These are phyloP conservation scores for Ampelomyces quisqualis DNA, from an alignment of 2,329 filamentous ascomycete species.

Conservation along the genomic window DNA sequence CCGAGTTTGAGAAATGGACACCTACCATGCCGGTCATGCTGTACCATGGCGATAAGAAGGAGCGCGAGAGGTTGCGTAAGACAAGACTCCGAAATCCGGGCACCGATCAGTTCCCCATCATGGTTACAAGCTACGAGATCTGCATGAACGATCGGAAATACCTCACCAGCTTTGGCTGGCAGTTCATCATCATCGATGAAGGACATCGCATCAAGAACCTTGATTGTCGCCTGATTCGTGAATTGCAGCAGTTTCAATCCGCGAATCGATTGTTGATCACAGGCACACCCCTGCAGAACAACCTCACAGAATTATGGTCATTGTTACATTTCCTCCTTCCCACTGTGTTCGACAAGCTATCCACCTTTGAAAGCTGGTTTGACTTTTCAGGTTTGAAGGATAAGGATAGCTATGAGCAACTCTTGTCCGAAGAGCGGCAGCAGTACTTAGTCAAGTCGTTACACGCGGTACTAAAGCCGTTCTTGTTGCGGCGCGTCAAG, in stretches of 20 bases:
- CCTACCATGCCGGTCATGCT: slow-evolving; percentile 84
- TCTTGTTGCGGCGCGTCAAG: slow-evolving; percentile 85
- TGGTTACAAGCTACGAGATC: slow-evolving; percentile 95
- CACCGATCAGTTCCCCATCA: slow-evolving; percentile 76
- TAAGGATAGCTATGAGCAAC: slow-evolving; percentile 73
- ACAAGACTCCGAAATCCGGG: slow-evolving; percentile 70
- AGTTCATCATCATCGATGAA: slow-evolving; percentile 97
- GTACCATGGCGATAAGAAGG: slow-evolving; percentile 81
- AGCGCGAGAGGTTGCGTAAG: slow-evolving; percentile 73
- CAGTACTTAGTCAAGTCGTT: slow-evolving; percentile 81
- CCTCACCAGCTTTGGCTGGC: slow-evolving; percentile 84
- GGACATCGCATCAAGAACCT: slow-evolving; percentile 97
- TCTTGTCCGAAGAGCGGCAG: slow-evolving; percentile 75
- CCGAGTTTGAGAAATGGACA: slow-evolving; percentile 89
- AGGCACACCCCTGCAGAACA: slow-evolving; percentile 93
- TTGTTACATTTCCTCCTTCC: slow-evolving; percentile 90
- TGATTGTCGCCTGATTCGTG: slow-evolving; percentile 86
- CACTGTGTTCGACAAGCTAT: slow-evolving; percentile 88
- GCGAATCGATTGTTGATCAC: slow-evolving; percentile 91
- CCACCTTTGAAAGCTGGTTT: slow-evolving; percentile 94
- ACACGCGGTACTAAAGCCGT: slow-evolving; percentile 88
- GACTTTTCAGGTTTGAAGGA: slow-evolving; percentile 93
- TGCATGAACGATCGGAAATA: slow-evolving; percentile 85
- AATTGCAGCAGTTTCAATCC: slow-evolving; percentile 83
- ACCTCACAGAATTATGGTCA: slow-evolving; percentile 92